These are phyloP conservation scores for Syzygium aqueum DNA, from an alignment of 345 rosid species.

Conservation along the genomic window DNA sequence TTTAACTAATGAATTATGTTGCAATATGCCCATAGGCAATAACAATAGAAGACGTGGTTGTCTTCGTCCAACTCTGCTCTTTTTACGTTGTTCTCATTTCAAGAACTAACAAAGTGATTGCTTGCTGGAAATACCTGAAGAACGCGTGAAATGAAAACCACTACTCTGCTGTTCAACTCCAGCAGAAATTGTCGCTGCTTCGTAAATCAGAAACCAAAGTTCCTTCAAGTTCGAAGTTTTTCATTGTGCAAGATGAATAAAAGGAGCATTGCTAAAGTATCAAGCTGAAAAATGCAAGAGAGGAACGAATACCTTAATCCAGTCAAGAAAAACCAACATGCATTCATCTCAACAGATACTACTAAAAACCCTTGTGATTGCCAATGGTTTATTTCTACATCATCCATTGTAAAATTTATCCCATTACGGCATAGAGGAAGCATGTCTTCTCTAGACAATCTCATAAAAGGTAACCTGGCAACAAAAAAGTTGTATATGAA, in stretches of 20 bases:
- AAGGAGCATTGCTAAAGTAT: neutral
- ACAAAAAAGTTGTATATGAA: no score
- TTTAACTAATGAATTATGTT: no score
- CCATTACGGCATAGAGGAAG: no score
- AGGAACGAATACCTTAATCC: neutral
- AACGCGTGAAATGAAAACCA: neutral
- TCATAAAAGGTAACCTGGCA: no score
- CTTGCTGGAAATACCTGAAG: neutral
- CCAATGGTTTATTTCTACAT: neutral
- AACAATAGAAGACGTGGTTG: no score
- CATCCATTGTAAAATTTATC: no score
- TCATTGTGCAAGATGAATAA: neutral
- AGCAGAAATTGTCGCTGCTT: neutral
- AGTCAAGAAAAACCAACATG: rapidly evolving
- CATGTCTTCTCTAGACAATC: no score
- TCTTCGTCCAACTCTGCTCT: no score
- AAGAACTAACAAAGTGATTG: neutral
- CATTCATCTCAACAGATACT: neutral
- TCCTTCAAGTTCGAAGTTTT: neutral
- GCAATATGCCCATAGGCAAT: no score
- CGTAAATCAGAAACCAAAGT: neutral
- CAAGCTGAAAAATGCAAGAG: neutral
- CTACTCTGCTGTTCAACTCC: neutral
- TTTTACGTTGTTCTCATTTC: no score
- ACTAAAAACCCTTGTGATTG: neutral